phyloP scores from a whole-genome alignment of 495 filamentous ascomycete species.

The Pseudoneurospora amorphoporcata region DNA sequence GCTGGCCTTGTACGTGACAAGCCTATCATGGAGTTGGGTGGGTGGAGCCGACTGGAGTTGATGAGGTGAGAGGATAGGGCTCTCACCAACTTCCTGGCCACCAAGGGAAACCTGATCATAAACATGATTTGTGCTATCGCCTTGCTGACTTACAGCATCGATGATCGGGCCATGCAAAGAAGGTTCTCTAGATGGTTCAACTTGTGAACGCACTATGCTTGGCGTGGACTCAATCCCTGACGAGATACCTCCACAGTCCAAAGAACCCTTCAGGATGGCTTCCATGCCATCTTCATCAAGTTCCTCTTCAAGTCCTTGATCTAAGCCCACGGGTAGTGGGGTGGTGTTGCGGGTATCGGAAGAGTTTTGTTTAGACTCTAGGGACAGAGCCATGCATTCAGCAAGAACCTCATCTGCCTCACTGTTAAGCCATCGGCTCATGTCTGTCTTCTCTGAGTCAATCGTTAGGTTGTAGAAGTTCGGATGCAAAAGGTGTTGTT shows the following conservation, averaged over 20 bases:
- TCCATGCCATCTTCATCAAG: conserved; percentile 13
- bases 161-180: neutral
- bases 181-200: conserved; percentile 16
- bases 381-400: conserved; percentile 49
- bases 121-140: neutral
- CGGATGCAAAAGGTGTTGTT: conserved; percentile 58
- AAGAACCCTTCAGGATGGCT: neutral
- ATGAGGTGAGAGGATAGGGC: conserved; percentile 44
- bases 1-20: conserved; percentile 40
- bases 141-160: neutral
- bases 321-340: neutral
- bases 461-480: conserved; percentile 63
- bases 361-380: conserved; percentile 10
- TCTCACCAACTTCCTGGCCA: conserved; percentile 29
- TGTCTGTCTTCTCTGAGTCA: conserved; percentile 60
- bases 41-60: conserved; percentile 34
- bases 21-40: conserved; percentile 42
- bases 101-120: neutral
- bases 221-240: neutral
- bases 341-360: neutral
- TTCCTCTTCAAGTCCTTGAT: conserved; percentile 5
- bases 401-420: conserved; percentile 63
- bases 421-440: conserved; percentile 60
- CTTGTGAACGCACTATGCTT: conserved; percentile 7
- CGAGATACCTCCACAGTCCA: neutral